phyloP scores from a whole-genome alignment of 192 early-diverging fungal genomes.

The Linnemannia exigua region DNA sequence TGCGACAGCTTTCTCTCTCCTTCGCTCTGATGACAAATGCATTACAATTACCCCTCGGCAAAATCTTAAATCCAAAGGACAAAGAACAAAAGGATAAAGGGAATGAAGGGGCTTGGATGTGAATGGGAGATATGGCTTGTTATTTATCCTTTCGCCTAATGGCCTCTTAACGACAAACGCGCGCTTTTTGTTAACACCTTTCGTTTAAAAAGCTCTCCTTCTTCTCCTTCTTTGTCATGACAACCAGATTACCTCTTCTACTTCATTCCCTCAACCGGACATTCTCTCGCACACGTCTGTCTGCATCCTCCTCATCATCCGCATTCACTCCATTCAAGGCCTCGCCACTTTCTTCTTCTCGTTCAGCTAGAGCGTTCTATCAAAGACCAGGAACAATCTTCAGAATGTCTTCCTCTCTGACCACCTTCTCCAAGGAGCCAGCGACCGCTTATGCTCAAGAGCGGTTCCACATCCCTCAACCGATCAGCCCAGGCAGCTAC shows the following conservation, averaged over 20 bases:
- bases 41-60: not conserved
- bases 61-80: too few relatives aligned
- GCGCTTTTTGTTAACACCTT: not conserved
- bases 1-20: not conserved
- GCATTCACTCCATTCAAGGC: not conserved
- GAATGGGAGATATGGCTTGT: too few relatives aligned
- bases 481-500: conserved; percentile 25
- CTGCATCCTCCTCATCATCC: not conserved
- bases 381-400: not conserved
- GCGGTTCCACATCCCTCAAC: conserved; percentile 20
- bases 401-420: not conserved
- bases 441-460: conserved; percentile 13
- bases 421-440: not conserved
- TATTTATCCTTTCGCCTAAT: too few relatives aligned
- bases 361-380: not conserved
- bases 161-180: not conserved
- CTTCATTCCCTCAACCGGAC: not conserved
- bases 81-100: too few relatives aligned
- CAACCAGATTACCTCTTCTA: not conserved
- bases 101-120: too few relatives aligned
- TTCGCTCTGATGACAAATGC: not conserved
- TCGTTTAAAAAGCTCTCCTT: not conserved
- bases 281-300: conserved; percentile 3
- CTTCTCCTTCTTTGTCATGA: too few relatives aligned
- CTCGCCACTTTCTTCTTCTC: not conserved